Base-by-base conservation (phyloP, 352 stramenopile species). In the Phytophthora pluvialis region DNA sequence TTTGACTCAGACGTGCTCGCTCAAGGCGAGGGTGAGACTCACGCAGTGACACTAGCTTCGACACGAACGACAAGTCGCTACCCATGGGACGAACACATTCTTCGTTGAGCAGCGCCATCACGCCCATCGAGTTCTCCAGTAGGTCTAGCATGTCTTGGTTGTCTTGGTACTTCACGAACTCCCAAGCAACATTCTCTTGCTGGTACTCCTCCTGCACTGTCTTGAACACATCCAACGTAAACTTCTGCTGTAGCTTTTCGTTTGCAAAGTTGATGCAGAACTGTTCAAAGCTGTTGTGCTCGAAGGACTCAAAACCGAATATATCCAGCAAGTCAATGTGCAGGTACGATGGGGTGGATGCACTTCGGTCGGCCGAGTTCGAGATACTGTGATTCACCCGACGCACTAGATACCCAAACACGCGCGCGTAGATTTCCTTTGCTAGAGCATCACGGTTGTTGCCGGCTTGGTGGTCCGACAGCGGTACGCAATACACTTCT, bases 211-310 rank as follows among this genome's bases (percentile, higher is more conserved):
- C 83, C 64, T 96, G 86, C 1, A 96, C 88, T 1, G 81, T 94
- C 69, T 93, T 92, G 68, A 94, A 96, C 5, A 95, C 85, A 45
- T 96, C 88, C 36, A 87, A 60, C 3, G 86, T 96, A 60, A 96
- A 96, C 59, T 96, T 95, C 51, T 97, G 88, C 66, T 98, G 93
- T 25, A 98, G 76, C 66, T 98, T 98, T 64, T 98, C 94, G 64
- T 98, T 98, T 28, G 89, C 93, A 70, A 94, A 98, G 75, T 98
- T 98, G 70, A 98, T 98, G 72, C 94, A 98, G 48, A 98, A 97
- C 61, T 99, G 96, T 65, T 98, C 94, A 58, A 98, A 98, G 45
- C 83, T 93, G 73, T 98, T 98, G 51, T 77, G 83, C 51, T 96
- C 70, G 70, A 99, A 98, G 5, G 80, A 91, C 70, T 99, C 97